Evolutionary conservation across 805 yeast genomes (phyloP), one percentile per base, ranked within the genome.

Genomic region (Wilhelminamyces savonicus): DNA sequence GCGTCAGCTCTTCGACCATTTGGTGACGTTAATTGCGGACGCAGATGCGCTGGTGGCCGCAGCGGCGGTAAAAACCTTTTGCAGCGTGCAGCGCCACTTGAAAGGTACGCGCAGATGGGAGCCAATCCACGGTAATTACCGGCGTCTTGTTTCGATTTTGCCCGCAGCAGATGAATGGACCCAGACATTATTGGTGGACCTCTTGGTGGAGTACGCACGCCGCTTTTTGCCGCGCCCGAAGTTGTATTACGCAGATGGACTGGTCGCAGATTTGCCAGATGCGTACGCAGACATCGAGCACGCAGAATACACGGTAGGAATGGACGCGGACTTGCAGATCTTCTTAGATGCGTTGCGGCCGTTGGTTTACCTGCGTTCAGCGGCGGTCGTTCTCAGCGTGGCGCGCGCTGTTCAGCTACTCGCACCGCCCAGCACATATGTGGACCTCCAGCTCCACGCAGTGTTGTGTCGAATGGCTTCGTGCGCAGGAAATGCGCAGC

Each of bases 91-190:
- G 19, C 22, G 16, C 23, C 29, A 9, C 39, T 32, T 34, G n/a
- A n/a, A n/a, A n/a, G n/a, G n/a, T n/a, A 27, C 30, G 15, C 71
- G 74, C 19, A 65, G 70, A 24, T 69, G 82, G 52, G 82, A 74
- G 3, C 52, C 82, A 20, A 53, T 90, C 2, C 97, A 92, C 49
- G 74, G 80, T 3, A 75, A 77, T 41, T 82, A 69, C 48, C 69
- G 82, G 18, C 66, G 76, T 13, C 69, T 70, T 28, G 76, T 85
- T 35, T 46, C 59, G 2, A 53, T 66, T 19, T 38, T 75, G 16
- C 40, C 46, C 0, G 62, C 69, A 2, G 62, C 90, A 31, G 94
- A 87, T 35, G 80, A 78, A 30, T 84, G 87, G 82, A 58, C 85
- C 7, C 87, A 82, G 45, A 52, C 69, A 0, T 47, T 62, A 8